phyloP scores from a whole-genome alignment of 2,329 filamentous ascomycete species.

The Colletotrichum tofieldiae region DNA sequence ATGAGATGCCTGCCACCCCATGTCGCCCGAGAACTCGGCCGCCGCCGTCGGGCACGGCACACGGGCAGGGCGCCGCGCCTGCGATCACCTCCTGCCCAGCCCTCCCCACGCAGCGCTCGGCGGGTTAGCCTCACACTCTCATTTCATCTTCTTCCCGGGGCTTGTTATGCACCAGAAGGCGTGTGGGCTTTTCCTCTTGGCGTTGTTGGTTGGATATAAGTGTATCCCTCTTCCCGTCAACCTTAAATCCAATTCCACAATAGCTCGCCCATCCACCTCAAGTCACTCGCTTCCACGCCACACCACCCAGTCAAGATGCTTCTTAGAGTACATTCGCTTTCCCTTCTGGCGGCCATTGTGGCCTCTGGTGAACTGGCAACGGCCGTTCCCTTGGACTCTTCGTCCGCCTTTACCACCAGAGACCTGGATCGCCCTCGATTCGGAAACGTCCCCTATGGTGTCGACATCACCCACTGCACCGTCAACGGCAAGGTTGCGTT shows the following conservation, averaged over 20 bases:
- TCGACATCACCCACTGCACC: conserved; percentile 53
- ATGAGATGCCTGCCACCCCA: conserved; percentile 5
- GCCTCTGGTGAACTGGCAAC: conserved; percentile 31
- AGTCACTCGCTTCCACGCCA: conserved; percentile 23
- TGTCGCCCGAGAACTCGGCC: conserved; percentile 33
- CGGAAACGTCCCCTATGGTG: conserved; percentile 51
- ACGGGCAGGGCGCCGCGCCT: conserved; percentile 31
- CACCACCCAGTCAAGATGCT: conserved; percentile 37
- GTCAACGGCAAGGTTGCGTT: conserved; percentile 53
- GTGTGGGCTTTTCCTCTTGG: conserved; percentile 7
- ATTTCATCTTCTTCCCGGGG: conserved; percentile 30
- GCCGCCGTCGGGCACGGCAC: conserved; percentile 28
- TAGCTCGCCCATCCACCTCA: conserved; percentile 3
- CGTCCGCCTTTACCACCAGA: conserved; percentile 21
- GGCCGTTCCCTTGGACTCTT: conserved; percentile 31
- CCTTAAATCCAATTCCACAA: background rate
- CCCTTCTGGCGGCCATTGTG: conserved; percentile 32
- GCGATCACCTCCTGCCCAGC: conserved; percentile 22
- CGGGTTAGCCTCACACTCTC: conserved; percentile 13
- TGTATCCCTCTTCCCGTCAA: conserved; percentile 9
- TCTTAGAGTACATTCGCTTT: conserved; percentile 42
- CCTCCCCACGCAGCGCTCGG: conserved; percentile 24
- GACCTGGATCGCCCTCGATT: conserved; percentile 48
- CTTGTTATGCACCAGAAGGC: conserved; percentile 11
- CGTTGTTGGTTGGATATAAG: conserved; percentile 30